Conservation (phyloP, 2,329 filamentous ascomycete species). For the Canariomyces notabilis region DNA sequence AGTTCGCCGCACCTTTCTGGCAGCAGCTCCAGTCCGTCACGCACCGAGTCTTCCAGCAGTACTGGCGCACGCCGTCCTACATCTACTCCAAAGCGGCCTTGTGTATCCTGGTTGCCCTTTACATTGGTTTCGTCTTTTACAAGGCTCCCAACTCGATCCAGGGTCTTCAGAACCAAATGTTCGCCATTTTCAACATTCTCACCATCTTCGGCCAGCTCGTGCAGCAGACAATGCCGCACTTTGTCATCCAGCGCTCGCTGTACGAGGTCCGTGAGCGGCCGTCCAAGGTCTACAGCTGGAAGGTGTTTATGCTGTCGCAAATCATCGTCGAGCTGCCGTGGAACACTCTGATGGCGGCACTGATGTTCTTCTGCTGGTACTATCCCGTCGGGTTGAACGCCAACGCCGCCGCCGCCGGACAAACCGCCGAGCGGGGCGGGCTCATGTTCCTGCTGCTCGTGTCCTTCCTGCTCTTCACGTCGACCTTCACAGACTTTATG, state of each 20-base stretch:
- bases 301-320: constrained; percentile 77
- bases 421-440: constrained; percentile 63
- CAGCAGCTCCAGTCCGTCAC: constrained; percentile 64
- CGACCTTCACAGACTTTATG: constrained; percentile 73
- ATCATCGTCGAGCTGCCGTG: constrained; percentile 82
- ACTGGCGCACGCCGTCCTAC: constrained; percentile 85
- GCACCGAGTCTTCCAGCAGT: constrained; percentile 78
- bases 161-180: constrained; percentile 81
- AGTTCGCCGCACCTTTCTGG: constrained; percentile 74
- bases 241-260: constrained; percentile 72
- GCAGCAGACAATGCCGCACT: constrained; percentile 81
- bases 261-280: constrained; percentile 84
- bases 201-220: constrained; percentile 77
- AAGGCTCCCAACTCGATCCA: constrained; percentile 65
- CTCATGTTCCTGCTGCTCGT: constrained; percentile 75
- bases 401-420: constrained; percentile 59
- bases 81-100: constrained; percentile 78
- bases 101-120: constrained; percentile 60
- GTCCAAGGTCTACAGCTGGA: constrained; percentile 80
- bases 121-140: constrained; percentile 80
- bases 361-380: constrained; percentile 80
- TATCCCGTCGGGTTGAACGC: constrained; percentile 74
- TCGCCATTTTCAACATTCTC: constrained; percentile 76
- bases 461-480: constrained; percentile 73
- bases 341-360: constrained; percentile 69